phyloP scores from a whole-genome alignment of 2,329 filamentous ascomycete genomes.

The Calycina herbarum region DNA sequence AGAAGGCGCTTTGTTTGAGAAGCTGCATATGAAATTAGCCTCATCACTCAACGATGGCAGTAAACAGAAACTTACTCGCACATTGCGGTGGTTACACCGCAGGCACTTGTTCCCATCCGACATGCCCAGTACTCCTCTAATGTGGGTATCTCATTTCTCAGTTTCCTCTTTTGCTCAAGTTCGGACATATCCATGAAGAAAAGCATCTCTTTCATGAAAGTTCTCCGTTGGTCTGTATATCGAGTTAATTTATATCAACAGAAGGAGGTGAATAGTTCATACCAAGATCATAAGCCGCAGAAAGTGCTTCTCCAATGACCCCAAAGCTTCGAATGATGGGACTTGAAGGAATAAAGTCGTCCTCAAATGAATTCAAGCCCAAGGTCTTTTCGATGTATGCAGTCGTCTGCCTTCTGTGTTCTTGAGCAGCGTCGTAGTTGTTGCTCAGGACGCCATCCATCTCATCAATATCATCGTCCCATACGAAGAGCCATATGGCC shows the following conservation, averaged over 20 bases:
- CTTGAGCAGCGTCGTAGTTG: slow-evolving; percentile 23
- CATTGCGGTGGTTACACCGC: slow-evolving; percentile 23
- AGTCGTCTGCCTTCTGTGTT: slow-evolving; percentile 15
- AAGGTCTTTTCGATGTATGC: too few species aligned
- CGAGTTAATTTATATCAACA: too few species aligned
- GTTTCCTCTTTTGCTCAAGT: slow-evolving; percentile 25
- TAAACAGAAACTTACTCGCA: slow-evolving; percentile 24
- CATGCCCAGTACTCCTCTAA: slow-evolving; percentile 29
- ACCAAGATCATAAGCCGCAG: slow-evolving; percentile 21
- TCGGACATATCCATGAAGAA: slow-evolving; percentile 26
- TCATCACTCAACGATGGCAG: neutral
- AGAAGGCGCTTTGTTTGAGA: too few species aligned
- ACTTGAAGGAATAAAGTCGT: slow-evolving; percentile 13
- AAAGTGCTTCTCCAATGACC: slow-evolving; percentile 26
- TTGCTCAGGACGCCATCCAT: slow-evolving; percentile 24
- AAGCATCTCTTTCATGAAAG: slow-evolving; percentile 27
- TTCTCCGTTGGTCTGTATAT: slow-evolving; percentile 17
- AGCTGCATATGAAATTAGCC: too few species aligned
- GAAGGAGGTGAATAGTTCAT: neutral
- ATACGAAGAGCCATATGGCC: slow-evolving; percentile 33
- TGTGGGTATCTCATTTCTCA: slow-evolving; percentile 23
- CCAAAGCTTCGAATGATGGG: slow-evolving; percentile 27
- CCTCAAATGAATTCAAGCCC: slow-evolving; percentile 6
- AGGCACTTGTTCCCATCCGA: slow-evolving; percentile 32
- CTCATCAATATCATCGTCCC: slow-evolving; percentile 33